A percentile compares a stretch with the other conserved stretches of the same genome.
Evolutionary conservation across 2,329 filamentous ascomycete genomes (phyloP).

Genomic region (Colletotrichum echinochloae): DNA sequence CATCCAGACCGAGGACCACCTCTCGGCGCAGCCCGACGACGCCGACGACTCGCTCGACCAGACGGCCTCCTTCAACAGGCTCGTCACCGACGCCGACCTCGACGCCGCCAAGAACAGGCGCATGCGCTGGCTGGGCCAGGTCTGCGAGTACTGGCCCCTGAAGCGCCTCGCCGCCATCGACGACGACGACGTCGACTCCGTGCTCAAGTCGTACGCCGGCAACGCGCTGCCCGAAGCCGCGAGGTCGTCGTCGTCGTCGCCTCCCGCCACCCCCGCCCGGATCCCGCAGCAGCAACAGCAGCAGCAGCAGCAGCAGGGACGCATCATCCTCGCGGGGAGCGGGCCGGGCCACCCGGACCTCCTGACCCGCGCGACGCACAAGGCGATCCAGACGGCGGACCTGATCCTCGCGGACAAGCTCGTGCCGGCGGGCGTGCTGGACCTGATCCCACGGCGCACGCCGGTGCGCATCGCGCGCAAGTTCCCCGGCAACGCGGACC

Average conservation of each 20-base stretch:
- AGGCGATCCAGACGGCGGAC: constrained; percentile 80
- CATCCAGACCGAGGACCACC: constrained; percentile 80
- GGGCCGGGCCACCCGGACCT: constrained; percentile 94
- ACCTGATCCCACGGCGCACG: constrained; percentile 89
- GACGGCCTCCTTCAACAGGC: constrained; percentile 83
- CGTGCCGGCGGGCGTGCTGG: constrained; percentile 85
- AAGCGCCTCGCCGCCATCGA: constrained; percentile 82
- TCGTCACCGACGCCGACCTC: constrained; percentile 80
- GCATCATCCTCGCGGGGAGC: constrained; percentile 89
- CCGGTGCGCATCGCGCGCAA: constrained; percentile 94
- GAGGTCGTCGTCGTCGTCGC: no score
- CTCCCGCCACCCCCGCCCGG: neutral
- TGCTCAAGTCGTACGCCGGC: constrained; percentile 78
- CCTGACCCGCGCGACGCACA: constrained; percentile 84
- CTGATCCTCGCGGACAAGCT: constrained; percentile 89
- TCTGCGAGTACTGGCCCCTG: constrained; percentile 99
- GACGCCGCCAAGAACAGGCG: constrained; percentile 82
- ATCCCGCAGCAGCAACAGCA: constrained; percentile 26
- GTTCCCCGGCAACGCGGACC: constrained; percentile 96
- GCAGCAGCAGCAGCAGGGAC: constrained; percentile 61
- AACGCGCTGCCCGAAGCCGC: neutral
- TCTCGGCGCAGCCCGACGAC: constrained; percentile 46
- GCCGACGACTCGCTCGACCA: constrained; percentile 78
- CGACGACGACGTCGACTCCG: constrained; percentile 80
- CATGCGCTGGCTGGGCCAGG: constrained; percentile 93